These are phyloP conservation scores for Aspergillus latus DNA, from an alignment of 2,329 filamentous ascomycete genomes.

Conservation along the genomic window DNA sequence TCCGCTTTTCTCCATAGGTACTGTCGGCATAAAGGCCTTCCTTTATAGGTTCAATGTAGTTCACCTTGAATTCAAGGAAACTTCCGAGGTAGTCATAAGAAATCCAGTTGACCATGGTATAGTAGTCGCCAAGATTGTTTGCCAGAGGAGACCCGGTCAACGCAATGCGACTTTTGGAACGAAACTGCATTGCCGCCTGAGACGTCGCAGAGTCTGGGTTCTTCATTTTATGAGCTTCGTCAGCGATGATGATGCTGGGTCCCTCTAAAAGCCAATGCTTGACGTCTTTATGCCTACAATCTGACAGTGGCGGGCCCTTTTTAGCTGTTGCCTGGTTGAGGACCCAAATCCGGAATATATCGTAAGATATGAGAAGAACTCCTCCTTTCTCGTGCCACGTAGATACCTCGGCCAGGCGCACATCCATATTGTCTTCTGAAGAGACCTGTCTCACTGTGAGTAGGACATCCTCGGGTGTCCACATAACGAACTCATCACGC, in stretches of 20 bases:
- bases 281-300: slow-evolving; percentile 41
- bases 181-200: slow-evolving; percentile 58
- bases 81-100: slow-evolving; percentile 74
- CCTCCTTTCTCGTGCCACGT: slow-evolving; percentile 67
- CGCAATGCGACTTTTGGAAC: slow-evolving; percentile 71
- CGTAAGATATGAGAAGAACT: slow-evolving; percentile 74
- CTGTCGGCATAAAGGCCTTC: slow-evolving; percentile 70
- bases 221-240: slow-evolving; percentile 82
- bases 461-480: slow-evolving; percentile 56
- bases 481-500: slow-evolving; percentile 71
- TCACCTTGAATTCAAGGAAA: slow-evolving; percentile 63
- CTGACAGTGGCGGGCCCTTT: slow-evolving; percentile 30
- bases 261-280: slow-evolving; percentile 55
- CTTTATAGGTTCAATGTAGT: slow-evolving; percentile 73
- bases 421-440: slow-evolving; percentile 30
- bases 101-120: slow-evolving; percentile 84
- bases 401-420: slow-evolving; percentile 51
- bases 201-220: slow-evolving; percentile 59
- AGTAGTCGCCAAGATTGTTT: slow-evolving; percentile 82
- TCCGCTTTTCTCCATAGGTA: slow-evolving; percentile 53
- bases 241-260: slow-evolving; percentile 74
- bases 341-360: slow-evolving; percentile 59
- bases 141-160: slow-evolving; percentile 83
- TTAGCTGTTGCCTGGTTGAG: slow-evolving; percentile 33
- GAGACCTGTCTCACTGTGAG: slow-evolving; percentile 60